A percentile compares a stretch with the other conserved stretches of the same genome.
These are phyloP conservation scores for Trametes cinnabarina DNA, from an alignment of 768 basidiomycete genomes.

Conservation along the genomic window DNA sequence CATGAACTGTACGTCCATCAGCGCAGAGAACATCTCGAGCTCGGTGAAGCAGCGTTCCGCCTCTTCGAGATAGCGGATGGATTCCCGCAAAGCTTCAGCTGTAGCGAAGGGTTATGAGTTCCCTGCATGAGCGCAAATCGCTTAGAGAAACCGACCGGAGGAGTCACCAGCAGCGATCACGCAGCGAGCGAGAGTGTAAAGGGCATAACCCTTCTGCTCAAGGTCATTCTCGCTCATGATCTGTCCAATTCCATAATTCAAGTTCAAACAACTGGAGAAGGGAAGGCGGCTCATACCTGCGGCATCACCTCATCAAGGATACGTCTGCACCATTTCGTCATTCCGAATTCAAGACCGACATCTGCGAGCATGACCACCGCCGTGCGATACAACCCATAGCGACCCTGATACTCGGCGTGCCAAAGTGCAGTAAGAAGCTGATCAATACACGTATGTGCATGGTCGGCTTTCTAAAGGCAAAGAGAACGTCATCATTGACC, in stretches of 20 bases:
- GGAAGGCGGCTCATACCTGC: constrained; percentile 45
- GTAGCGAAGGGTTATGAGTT: not conserved
- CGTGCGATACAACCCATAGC: constrained; percentile 64
- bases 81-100: constrained; percentile 27
- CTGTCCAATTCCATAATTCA: constrained; percentile 35
- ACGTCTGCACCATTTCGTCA: constrained; percentile 61
- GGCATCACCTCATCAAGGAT: constrained; percentile 81
- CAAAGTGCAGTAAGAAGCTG: constrained; percentile 70
- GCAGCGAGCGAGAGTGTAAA: constrained; percentile 72
- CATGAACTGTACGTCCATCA: constrained; percentile 70
- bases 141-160: constrained; percentile 40
- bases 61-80: constrained; percentile 38
- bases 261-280: no score
- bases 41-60: constrained; percentile 56
- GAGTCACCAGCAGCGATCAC: constrained; percentile 58
- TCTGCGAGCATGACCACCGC: constrained; percentile 76
- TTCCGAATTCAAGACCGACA: constrained; percentile 71
- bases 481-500: not conserved
- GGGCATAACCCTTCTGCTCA: constrained; percentile 75
- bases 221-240: constrained; percentile 68
- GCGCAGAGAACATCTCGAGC: constrained; percentile 57
- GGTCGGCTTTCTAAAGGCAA: constrained; percentile 53
- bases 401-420: constrained; percentile 76
- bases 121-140: no score
- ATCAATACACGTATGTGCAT: constrained; percentile 61